Conservation (phyloP, 805 yeast genomes). For the Suhomyces prunicola region DNA sequence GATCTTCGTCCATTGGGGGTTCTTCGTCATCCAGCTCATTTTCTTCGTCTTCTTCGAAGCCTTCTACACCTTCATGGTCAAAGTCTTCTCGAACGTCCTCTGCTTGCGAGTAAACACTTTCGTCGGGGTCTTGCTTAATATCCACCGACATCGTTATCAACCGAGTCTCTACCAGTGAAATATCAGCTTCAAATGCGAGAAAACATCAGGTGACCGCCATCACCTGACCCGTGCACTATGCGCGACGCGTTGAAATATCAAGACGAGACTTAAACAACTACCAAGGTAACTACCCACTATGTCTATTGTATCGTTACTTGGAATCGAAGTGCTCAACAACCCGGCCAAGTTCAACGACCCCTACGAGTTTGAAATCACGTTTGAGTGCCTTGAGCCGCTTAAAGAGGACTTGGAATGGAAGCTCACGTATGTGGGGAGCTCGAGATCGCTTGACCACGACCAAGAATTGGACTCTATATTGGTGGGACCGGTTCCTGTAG, state of each 20-base stretch:
- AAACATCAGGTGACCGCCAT: neutral
- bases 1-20: slow-evolving; percentile 2
- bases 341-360: slow-evolving; percentile 94
- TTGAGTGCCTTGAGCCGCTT: slow-evolving; percentile 91
- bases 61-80: neutral
- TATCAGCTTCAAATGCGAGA: too few species aligned
- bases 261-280: neutral
- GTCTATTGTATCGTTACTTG: slow-evolving; percentile 92
- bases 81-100: neutral
- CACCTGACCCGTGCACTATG: neutral
- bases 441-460: slow-evolving; percentile 91
- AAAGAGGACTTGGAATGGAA: slow-evolving; percentile 96
- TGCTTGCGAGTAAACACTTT: neutral
- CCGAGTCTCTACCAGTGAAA: neutral
- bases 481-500: slow-evolving; percentile 99
- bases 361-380: slow-evolving; percentile 94
- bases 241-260: neutral
- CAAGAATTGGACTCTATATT: slow-evolving; percentile 93
- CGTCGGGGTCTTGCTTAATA: neutral
- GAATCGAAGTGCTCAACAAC: slow-evolving; percentile 87
- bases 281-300: slow-evolving; percentile 30
- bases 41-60: neutral
- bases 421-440: slow-evolving; percentile 93
- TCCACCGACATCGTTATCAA: neutral
- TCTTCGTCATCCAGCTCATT: neutral